A percentile compares a stretch with the other conserved stretches of the same genome.
phyloP scores from a whole-genome alignment of 2,329 filamentous ascomycete species.

The Colletotrichum somersetense region DNA sequence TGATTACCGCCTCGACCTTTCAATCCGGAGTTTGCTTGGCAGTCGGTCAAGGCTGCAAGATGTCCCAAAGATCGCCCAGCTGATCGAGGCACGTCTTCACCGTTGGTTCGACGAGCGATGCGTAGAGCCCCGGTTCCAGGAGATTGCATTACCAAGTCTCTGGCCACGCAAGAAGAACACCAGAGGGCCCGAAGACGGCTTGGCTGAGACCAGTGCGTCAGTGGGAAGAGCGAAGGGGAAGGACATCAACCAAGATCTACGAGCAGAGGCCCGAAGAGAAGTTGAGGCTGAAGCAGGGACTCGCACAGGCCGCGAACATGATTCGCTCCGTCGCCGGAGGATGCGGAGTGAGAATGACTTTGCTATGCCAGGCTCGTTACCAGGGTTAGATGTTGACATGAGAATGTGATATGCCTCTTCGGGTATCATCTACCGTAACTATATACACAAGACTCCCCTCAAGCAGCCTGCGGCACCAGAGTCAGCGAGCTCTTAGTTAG shows the following conservation, averaged over 20 bases:
- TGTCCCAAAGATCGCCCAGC: slow-evolving; percentile 88
- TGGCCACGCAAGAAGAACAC: slow-evolving; percentile 91
- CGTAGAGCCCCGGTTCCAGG: slow-evolving; percentile 88
- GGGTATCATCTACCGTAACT: neutral
- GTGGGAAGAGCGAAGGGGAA: slow-evolving; percentile 67
- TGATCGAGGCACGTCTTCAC: slow-evolving; percentile 84
- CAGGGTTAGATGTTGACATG: slow-evolving; percentile 52
- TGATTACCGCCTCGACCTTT: slow-evolving; percentile 87
- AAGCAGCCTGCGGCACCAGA: slow-evolving; percentile 49
- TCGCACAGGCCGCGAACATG: slow-evolving; percentile 52
- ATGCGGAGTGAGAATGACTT: slow-evolving; percentile 54
- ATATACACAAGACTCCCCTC: slow-evolving; percentile 4
- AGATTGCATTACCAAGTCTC: slow-evolving; percentile 84
- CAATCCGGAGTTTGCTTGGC: slow-evolving; percentile 82
- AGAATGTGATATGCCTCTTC: slow-evolving; percentile 35
- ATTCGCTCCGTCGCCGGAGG: slow-evolving; percentile 56
- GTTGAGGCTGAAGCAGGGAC: slow-evolving; percentile 58
- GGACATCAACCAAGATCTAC: slow-evolving; percentile 63
- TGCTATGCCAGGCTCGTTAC: slow-evolving; percentile 62
- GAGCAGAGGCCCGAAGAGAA: slow-evolving; percentile 64
- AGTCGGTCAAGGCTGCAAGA: slow-evolving; percentile 85
- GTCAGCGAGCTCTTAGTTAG: slow-evolving; percentile 75
- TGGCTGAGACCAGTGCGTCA: slow-evolving; percentile 61
- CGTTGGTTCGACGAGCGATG: slow-evolving; percentile 90
- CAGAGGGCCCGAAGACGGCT: slow-evolving; percentile 74